Evolutionary conservation across 257 asterid genomes (phyloP).

Genomic region (Forsythia suspensa): DNA sequence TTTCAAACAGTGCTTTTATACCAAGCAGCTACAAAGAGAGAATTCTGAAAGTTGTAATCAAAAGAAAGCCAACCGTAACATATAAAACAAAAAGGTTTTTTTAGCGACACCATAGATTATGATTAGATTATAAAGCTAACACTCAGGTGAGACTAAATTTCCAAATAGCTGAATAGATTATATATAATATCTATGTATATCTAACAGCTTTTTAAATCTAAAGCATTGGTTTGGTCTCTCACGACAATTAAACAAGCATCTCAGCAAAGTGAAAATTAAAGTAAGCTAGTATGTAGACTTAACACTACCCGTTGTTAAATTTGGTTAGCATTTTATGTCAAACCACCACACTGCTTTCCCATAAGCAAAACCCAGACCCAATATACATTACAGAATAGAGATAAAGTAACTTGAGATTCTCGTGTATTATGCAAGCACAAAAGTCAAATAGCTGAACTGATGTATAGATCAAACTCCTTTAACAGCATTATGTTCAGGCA

Average conservation of each 20-base stretch:
- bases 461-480: neutral
- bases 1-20: neutral
- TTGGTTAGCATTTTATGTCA: neutral
- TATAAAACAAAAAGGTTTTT: neutral
- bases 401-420: neutral
- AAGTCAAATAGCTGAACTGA: slow-evolving; percentile 12
- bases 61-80: neutral
- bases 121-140: neutral
- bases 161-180: neutral
- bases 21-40: neutral
- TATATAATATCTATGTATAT: neutral
- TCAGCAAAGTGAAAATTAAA: neutral
- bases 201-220: neutral
- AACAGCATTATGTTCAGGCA: slow-evolving; percentile 14
- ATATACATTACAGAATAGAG: neutral
- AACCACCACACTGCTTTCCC: neutral
- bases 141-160: neutral
- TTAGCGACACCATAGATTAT: neutral
- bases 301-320: neutral
- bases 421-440: neutral
- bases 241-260: neutral
- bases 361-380: neutral
- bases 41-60: no score
- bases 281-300: neutral
- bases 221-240: neutral